A percentile compares a stretch with the other conserved stretches of the same genome.
Conservation (phyloP, 1,284 basidiomycete species). For the Agroathelia rolfsii region DNA sequence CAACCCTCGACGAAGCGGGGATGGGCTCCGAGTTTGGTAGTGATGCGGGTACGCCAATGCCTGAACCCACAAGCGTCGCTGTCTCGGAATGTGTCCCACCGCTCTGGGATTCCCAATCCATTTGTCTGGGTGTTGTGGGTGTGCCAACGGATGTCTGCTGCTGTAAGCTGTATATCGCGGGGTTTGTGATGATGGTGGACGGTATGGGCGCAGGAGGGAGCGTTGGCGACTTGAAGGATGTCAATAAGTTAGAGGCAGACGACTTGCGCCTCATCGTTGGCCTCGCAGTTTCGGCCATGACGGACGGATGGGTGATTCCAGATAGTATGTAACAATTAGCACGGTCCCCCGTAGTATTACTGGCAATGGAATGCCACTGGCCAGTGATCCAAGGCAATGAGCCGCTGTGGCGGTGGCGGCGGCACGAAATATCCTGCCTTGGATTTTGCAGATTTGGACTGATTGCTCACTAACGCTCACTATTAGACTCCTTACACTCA, state of each 20-base stretch:
- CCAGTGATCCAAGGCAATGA: too few relatives aligned
- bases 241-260: conserved; percentile 71
- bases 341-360: too few relatives aligned
- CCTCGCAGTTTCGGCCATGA: conserved; percentile 24
- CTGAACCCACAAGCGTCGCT: conserved; percentile 15
- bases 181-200: conserved; percentile 23
- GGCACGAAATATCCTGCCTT: too few relatives aligned
- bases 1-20: conserved; percentile 32
- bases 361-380: too few relatives aligned
- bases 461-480: too few relatives aligned
- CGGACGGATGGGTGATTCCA: too few relatives aligned
- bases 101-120: conserved; percentile 62
- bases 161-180: conserved; percentile 17
- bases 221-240: conserved; percentile 51
- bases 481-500: too few relatives aligned
- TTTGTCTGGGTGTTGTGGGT: conserved; percentile 28
- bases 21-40: too few relatives aligned
- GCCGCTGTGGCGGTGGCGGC: too few relatives aligned
- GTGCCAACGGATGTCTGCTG: conserved; percentile 31
- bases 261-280: conserved; percentile 74
- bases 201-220: conserved; percentile 18
- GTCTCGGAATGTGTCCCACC: conserved; percentile 20
- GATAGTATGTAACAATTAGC: too few relatives aligned
- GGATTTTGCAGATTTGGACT: too few relatives aligned
- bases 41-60: conserved; percentile 9